Conservation (phyloP, 306 rosid species). For the Cicer chorassanicum region DNA sequence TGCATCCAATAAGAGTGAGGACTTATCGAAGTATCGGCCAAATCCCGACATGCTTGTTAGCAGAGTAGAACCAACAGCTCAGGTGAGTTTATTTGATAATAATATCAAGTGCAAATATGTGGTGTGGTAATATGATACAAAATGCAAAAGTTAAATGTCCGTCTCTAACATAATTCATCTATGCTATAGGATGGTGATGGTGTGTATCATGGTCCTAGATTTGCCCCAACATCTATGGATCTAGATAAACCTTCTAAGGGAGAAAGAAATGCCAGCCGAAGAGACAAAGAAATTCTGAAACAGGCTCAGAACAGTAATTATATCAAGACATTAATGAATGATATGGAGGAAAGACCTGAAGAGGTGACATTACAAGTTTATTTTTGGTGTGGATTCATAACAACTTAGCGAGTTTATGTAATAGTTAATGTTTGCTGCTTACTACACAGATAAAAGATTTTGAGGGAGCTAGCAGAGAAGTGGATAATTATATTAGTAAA, state of each 20-base stretch:
- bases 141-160: constrained; percentile 6
- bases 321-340: constrained; percentile 67
- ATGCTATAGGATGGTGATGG: constrained; percentile 55
- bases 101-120: neutral
- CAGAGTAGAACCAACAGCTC: constrained; percentile 50
- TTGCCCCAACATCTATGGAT: constrained; percentile 80
- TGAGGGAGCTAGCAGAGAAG: constrained; percentile 71
- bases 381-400: constrained; percentile 29
- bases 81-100: constrained; percentile 49
- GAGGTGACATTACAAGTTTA: constrained; percentile 62
- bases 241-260: constrained; percentile 61
- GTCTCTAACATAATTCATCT: constrained; percentile 36
- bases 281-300: constrained; percentile 65
- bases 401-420: constrained; percentile 20
- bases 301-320: constrained; percentile 66
- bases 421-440: constrained; percentile 44
- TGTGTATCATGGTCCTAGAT: constrained; percentile 60
- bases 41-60: constrained; percentile 79
- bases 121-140: constrained; percentile 20
- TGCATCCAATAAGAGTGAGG: constrained; percentile 56
- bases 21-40: constrained; percentile 74
- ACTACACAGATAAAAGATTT: constrained; percentile 64
- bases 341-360: constrained; percentile 81
- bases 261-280: constrained; percentile 74
- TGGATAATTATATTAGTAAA: constrained; percentile 60